phyloP scores from a whole-genome alignment of 306 rosid genomes.

The Fragaria iinumae region DNA sequence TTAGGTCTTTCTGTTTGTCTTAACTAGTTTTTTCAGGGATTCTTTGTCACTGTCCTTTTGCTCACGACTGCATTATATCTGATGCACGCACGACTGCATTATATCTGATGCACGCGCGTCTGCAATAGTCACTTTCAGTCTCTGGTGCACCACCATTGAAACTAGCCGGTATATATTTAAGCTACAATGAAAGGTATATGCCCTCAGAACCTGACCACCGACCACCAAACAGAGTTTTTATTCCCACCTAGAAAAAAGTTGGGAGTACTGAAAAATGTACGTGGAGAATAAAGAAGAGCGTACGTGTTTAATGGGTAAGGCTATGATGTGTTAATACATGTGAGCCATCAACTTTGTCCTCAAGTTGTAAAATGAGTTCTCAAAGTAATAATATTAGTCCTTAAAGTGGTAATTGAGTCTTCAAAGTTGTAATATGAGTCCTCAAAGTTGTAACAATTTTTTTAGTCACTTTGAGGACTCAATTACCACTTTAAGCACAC shows the following conservation, averaged over 20 bases:
- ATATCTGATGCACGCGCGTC: background rate
- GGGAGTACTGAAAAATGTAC: background rate
- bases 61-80: background rate
- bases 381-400: no score
- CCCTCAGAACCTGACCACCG: background rate
- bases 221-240: background rate
- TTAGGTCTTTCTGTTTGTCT: background rate
- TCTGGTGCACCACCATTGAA: background rate
- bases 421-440: no score
- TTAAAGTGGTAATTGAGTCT: no score
- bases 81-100: background rate
- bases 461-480: no score
- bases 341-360: no score
- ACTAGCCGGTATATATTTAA: background rate
- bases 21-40: background rate
- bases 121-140: constrained; percentile 1
- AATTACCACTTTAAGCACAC: no score
- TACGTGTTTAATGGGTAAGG: no score
- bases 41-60: background rate
- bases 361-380: no score
- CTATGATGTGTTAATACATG: no score
- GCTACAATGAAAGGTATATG: background rate
- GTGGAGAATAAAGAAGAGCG: background rate
- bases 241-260: background rate
- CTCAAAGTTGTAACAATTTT: no score